Evolutionary conservation across 169 alveolate genomes (phyloP).

Genomic region (Plasmodium gaboni): DNA sequence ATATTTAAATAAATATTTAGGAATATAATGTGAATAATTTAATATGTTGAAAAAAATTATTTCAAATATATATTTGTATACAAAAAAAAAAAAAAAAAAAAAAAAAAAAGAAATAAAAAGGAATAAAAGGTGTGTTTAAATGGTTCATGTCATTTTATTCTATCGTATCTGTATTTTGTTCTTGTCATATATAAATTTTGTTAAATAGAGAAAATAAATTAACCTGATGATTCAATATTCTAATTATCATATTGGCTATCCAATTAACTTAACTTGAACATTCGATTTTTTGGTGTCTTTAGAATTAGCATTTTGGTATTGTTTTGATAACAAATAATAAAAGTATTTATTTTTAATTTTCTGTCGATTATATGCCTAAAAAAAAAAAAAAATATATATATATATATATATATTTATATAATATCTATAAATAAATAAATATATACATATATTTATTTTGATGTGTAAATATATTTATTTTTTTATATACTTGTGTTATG

Average conservation of each 20-base stretch:
- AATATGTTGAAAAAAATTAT: no score
- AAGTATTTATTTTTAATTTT: conserved; percentile 61
- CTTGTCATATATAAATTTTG: no score
- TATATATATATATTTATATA: conserved; percentile 14
- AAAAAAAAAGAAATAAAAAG: no score
- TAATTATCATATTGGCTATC: conserved; percentile 14
- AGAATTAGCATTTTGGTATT: conserved; percentile 30
- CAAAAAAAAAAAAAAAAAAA: no score
- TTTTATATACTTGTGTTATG: conserved; percentile 64
- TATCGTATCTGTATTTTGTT: no score
- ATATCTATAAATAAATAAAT: neutral
- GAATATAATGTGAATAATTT: no score
- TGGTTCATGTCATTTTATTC: no score
- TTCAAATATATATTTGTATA: no score
- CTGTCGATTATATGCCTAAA: conserved; percentile 68
- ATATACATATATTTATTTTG: conserved; percentile 5
- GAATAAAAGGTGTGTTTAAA: no score
- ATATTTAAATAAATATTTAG: no score
- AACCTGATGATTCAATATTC: no score
- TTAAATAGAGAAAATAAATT: no score
- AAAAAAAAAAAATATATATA: neutral
- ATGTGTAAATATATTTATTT: neutral
- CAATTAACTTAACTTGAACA: conserved; percentile 44
- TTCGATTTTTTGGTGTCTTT: conserved; percentile 4
- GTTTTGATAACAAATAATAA: conserved; percentile 62